A percentile compares a stretch with the other conserved stretches of the same genome.
Evolutionary conservation across 345 rosid species (phyloP).

Genomic region (Lagerstroemia speciosa): DNA sequence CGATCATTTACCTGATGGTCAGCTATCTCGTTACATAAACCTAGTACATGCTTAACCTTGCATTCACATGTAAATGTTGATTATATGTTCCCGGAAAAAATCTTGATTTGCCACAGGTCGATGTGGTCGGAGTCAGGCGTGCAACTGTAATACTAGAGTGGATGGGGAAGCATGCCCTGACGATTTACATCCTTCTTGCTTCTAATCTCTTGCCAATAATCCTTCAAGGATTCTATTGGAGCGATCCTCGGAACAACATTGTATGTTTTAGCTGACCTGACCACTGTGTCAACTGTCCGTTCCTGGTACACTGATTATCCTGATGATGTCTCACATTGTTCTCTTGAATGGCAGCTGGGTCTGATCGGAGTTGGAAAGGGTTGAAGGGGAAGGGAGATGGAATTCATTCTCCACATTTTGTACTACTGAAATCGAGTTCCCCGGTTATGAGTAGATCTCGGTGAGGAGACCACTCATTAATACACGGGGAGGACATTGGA

Average conservation of each 20-base stretch:
- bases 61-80: neutral
- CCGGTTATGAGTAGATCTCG: too few relatives aligned
- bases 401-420: neutral
- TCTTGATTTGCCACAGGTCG: conserved; percentile 18
- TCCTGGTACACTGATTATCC: neutral
- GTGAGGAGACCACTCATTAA: neutral
- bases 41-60: neutral
- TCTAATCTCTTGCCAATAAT: conserved; percentile 57
- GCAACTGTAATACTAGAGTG: conserved; percentile 49
- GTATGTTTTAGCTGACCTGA: conserved; percentile 22
- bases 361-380: conserved; percentile 37
- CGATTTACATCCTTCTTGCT: conserved; percentile 49
- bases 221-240: conserved; percentile 80
- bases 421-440: neutral
- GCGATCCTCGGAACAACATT: conserved; percentile 52
- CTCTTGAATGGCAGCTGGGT: conserved; percentile 26
- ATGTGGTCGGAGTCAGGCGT: conserved; percentile 43
- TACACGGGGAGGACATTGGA: neutral
- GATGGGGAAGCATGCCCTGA: conserved; percentile 79
- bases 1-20: conserved; percentile 61
- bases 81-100: neutral
- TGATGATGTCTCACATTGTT: neutral
- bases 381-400: neutral
- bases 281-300: too few relatives aligned
- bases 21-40: neutral